Evolutionary conservation across 2,329 filamentous ascomycete species (phyloP).

Genomic region (Talaromyces funiculosus): DNA sequence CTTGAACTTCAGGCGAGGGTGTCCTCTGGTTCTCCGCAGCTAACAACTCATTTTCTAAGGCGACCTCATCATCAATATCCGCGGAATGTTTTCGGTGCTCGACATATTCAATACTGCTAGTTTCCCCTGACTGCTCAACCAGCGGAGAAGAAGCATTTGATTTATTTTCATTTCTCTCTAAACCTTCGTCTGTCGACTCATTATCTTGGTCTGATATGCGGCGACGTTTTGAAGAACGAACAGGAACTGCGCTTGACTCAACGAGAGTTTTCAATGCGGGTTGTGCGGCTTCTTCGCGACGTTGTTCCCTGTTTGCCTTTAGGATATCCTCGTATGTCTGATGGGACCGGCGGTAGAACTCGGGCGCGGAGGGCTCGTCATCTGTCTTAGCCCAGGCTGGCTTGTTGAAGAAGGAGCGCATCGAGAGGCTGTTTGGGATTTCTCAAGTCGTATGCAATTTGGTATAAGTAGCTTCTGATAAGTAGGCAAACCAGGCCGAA

Average conservation of each 20-base stretch:
- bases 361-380: slow-evolving; percentile 30
- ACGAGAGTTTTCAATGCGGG: slow-evolving; percentile 1
- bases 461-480: neutral
- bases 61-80: neutral
- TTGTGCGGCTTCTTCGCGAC: slow-evolving; percentile 21
- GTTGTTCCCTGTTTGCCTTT: slow-evolving; percentile 34
- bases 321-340: slow-evolving; percentile 44
- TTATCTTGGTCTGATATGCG: slow-evolving; percentile 20
- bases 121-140: neutral
- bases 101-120: neutral
- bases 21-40: neutral
- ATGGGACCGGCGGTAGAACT: slow-evolving; percentile 47
- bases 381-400: slow-evolving; percentile 44
- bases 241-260: neutral
- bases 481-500: neutral
- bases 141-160: neutral
- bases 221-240: slow-evolving; percentile 19
- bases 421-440: slow-evolving; percentile 8
- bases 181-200: neutral
- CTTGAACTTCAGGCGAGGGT: neutral
- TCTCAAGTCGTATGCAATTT: neutral
- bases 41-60: neutral
- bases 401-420: slow-evolving; percentile 52
- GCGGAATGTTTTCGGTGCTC: neutral
- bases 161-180: neutral